Conservation (phyloP, 176 grass and related monocot genomes). For the Oryza brachyantha region DNA sequence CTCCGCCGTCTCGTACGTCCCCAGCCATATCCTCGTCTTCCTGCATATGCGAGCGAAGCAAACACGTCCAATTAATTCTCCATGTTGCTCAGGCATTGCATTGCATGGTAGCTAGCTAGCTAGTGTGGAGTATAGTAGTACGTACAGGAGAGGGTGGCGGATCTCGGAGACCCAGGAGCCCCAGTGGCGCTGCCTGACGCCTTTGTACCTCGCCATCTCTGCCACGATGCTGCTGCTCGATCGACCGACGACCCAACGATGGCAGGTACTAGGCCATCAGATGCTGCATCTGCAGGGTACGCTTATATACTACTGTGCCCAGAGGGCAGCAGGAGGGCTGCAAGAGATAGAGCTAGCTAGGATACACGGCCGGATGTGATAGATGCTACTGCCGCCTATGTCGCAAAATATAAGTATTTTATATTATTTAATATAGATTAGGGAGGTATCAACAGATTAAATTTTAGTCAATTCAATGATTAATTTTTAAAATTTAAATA, state of each 20-base stretch:
- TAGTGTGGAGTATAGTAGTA: too few species aligned
- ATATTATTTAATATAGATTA: too few species aligned
- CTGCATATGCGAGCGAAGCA: too few species aligned
- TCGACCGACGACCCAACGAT: not conserved
- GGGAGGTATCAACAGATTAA: too few species aligned
- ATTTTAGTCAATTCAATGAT: too few species aligned
- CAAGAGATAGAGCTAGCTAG: not conserved
- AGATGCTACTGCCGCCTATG: conserved; percentile 1
- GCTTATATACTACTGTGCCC: conserved; percentile 39
- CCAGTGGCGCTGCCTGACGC: conserved; percentile 81
- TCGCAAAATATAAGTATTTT: too few species aligned
- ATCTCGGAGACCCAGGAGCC: conserved; percentile 85
- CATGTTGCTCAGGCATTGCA: too few species aligned
- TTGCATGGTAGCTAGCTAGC: too few species aligned
- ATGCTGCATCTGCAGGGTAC: not conserved
- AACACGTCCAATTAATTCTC: too few species aligned
- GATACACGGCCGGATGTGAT: not conserved
- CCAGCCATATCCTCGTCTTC: conserved; percentile 96
- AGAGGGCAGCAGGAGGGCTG: not conserved
- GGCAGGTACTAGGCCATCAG: conserved; percentile 6
- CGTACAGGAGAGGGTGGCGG: conserved; percentile 63
- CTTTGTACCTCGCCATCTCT: conserved; percentile 29
- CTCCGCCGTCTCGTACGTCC: conserved; percentile 95
- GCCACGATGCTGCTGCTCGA: not conserved
- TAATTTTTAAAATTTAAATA: too few species aligned